Evolutionary conservation across 805 yeast species (phyloP), one percentile per base, ranked within the genome.

Genomic region (Yueomyces sinensis): DNA sequence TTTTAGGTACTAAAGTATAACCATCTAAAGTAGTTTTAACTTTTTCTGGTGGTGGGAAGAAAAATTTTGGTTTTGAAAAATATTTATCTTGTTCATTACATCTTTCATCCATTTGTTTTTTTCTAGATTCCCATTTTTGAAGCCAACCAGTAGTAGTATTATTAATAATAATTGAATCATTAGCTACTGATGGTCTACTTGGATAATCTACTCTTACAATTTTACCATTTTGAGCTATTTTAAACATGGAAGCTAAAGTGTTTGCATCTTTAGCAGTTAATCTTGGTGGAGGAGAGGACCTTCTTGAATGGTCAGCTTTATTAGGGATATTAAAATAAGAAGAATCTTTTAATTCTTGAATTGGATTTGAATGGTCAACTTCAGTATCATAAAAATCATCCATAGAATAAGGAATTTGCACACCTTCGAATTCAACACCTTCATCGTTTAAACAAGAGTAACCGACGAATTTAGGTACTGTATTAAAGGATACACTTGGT

Each of bases 361-460:
- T 38, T 19, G 39, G 47, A 14, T 43, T 48, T 3, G 30, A 9
- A 20, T 43, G 41, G 15, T 43, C 35, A 36, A 42, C 39, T 37
- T 56, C 61, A 38, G 48, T 47, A 37, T 54, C 58, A 35, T 54
- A 56, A 38, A 41, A 53, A 36, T 54, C 58, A 11, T 56, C 60
- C 48, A 53, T 50, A 0, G 59, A 49, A 31, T 45, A 53, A 13
- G 48, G 45, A 13, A 47, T 39, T 15, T 51, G 53, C 5, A 49
- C 55, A 14, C 54, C 54, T 2, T 43, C 48, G 36, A 52, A 51
- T 13, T 47, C 52, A 5, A 13, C 31, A 18, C 42, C 44, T 13
- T 31, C 35, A 11, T 45, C 49, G 4, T 46, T 42, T 6, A 39
- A 35, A 7, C 31, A 18, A 2, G 43, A 42, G 17, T 35, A 36